A percentile compares a stretch with the other conserved stretches of the same genome.
phyloP scores from a whole-genome alignment of 352 stramenopile species.

The Globisporangium paroecandrum region DNA sequence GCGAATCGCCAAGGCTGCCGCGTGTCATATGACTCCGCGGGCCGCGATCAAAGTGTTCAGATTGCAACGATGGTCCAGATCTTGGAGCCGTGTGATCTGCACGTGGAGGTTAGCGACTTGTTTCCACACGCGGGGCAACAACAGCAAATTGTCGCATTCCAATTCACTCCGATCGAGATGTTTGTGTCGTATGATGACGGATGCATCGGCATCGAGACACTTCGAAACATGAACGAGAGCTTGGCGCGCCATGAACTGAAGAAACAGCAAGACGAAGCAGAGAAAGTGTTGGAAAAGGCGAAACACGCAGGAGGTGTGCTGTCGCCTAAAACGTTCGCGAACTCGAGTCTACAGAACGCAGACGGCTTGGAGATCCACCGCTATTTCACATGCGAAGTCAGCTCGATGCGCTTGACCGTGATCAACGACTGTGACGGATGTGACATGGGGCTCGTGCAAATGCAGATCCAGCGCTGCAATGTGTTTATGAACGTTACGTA shows the following conservation, averaged over 20 bases:
- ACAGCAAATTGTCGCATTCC: slow-evolving; percentile 72
- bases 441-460: slow-evolving; percentile 80
- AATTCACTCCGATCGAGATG: slow-evolving; percentile 73
- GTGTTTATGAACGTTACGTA: slow-evolving; percentile 76
- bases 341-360: not conserved
- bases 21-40: slow-evolving; percentile 27
- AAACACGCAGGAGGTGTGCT: slow-evolving; percentile 9
- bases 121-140: slow-evolving; percentile 60
- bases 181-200: slow-evolving; percentile 81
- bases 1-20: slow-evolving; percentile 65
- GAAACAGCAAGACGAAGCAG: slow-evolving; percentile 10
- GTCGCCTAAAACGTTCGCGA: slow-evolving; percentile 19
- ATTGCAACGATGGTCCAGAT: slow-evolving; percentile 59
- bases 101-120: slow-evolving; percentile 64
- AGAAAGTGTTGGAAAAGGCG: not conserved
- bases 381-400: slow-evolving; percentile 74
- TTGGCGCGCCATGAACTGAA: slow-evolving; percentile 22
- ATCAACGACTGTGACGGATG: slow-evolving; percentile 87
- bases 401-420: slow-evolving; percentile 62
- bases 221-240: slow-evolving; percentile 37
- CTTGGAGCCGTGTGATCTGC: slow-evolving; percentile 69
- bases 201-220: slow-evolving; percentile 46
- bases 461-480: slow-evolving; percentile 67
- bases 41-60: slow-evolving; percentile 15
- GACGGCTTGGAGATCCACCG: slow-evolving; percentile 53